Base-by-base conservation (phyloP, 148 eudicot species). In the Linanthus parryae region DNA sequence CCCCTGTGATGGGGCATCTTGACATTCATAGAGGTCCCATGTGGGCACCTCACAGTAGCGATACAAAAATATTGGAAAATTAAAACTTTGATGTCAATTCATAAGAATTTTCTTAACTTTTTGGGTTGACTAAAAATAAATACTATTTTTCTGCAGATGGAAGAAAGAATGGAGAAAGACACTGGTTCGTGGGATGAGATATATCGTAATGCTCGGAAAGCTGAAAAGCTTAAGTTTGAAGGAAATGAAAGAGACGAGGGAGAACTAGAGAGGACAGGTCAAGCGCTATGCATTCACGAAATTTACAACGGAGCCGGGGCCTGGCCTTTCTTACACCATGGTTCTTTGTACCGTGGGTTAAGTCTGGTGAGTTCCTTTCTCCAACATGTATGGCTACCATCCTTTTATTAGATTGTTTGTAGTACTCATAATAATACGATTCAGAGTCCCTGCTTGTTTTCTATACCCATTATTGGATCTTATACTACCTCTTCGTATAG, bases 251-350 rank as follows among this genome's bases (percentile, higher is more conserved):
- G 89, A 65, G 98, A 92, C 64, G 98, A 92, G 52, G 98, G 98
- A 36, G 98, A 92, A 74, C 78, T 92, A 35, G 96, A 92, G 73
- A 77, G 98, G 61, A 87, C 87, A 14, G 98, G 98, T 29, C 94
- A 81, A 52, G 64, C 73, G 38, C 40, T 92, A 41, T 81, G 94
- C 80, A 77, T 92, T 55, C 87, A 92, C 66, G 98, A 92, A 73
- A 67, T 87, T n/a, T 92, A 92, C 56, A 51, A 59, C 67, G 96
- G 98, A 64, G 75, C 84, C 54, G 98, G 98, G 18, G 80, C 85
- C 34, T 92, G 98, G 98, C 94, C 95, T 13, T 80, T 79, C 64
- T 68, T 92, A 55, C 96, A 92, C 70, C 96, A 84, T 72, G 96
- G 98, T 59, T 87, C 98, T 61, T 64, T 92, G 57, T 92, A 92